Base-by-base conservation (phyloP, 2,329 filamentous ascomycete species). In the Kalmusia sp. region DNA sequence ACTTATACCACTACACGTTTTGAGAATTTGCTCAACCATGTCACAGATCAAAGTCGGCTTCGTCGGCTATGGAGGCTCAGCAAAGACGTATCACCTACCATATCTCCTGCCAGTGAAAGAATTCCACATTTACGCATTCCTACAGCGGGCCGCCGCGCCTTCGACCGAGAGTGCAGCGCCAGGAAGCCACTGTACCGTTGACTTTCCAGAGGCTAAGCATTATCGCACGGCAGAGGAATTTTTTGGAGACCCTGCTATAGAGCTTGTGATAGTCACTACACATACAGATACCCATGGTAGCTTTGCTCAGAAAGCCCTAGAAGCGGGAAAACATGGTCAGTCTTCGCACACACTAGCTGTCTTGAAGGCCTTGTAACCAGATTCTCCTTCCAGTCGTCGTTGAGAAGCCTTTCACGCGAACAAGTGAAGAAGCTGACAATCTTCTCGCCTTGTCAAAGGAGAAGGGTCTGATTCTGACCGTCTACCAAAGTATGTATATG, bases 401-500 rank as follows among this genome's bases (percentile, higher is more conserved):
- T 3, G 47, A 50, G 15, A 50, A 50, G 33, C 47, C 47, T 11
- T 50, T 50, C 14, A 37, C 35, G 3, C 22, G 27, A 14, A 21
- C 47, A 4, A 19, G 35, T 7, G 17, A 6, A 17, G 47, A 50
- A 25, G 37, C 37, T n/a, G 47, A 50, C 22, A 9, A n/a, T 7
- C 14, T 43, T 2, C 41, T 50, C 27, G 17, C 31, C 14, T 4
- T 43, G 9, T 21, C 35, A 11, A 25, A 50, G 17, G 9, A 43
- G 21, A 33, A 33, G n/a, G 34, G 47, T 3, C 27, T 41, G 8
- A 19, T 50, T 22, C 11, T 50, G 7, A 50, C 47, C 8, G 41
- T 35, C 27, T 50, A 43, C 30, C 47, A 50, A 25, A 50, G 43
- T 15, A n/a, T 24, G 47, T 5, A 41, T 35, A 50, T 50, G 27